Evolutionary conservation across 768 basidiomycete genomes (phyloP).

Genomic region (Inosperma sp.): DNA sequence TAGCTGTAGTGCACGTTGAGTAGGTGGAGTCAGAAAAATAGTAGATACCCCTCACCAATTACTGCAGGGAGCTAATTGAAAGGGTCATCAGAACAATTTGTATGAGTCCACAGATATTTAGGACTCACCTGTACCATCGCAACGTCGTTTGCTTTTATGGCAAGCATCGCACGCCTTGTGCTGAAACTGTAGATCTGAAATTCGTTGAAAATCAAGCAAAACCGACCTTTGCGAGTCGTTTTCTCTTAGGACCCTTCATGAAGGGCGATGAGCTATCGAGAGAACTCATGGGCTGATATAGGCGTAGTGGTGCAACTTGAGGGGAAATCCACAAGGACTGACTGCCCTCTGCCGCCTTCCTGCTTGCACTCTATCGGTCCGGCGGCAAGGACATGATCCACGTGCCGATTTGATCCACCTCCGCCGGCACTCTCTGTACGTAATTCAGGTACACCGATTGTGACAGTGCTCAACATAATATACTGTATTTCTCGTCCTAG

Average conservation of each 20-base stretch:
- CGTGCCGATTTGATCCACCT: constrained; percentile 20
- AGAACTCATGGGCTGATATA: constrained; percentile 23
- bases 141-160: constrained; percentile 80
- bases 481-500: neutral
- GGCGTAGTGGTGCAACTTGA: constrained; percentile 21
- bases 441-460: constrained; percentile 8
- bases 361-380: constrained; percentile 25
- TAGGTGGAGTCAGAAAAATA: constrained; percentile 8
- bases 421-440: constrained; percentile 32
- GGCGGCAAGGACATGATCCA: constrained; percentile 29
- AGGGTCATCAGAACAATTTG: constrained; percentile 12
- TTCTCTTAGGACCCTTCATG: constrained; percentile 50
- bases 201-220: neutral
- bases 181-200: constrained; percentile 9
- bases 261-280: constrained; percentile 28
- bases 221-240: constrained; percentile 49
- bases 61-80: constrained; percentile 62
- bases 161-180: constrained; percentile 71
- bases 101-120: constrained; percentile 7
- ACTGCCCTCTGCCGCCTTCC: constrained; percentile 17
- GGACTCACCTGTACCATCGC: constrained; percentile 70
- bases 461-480: neutral
- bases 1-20: constrained; percentile 43
- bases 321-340: constrained; percentile 8
- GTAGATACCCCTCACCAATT: constrained; percentile 55